phyloP scores from a whole-genome alignment of 2,329 filamentous ascomycete species.

The Coniochaeta sp. region DNA sequence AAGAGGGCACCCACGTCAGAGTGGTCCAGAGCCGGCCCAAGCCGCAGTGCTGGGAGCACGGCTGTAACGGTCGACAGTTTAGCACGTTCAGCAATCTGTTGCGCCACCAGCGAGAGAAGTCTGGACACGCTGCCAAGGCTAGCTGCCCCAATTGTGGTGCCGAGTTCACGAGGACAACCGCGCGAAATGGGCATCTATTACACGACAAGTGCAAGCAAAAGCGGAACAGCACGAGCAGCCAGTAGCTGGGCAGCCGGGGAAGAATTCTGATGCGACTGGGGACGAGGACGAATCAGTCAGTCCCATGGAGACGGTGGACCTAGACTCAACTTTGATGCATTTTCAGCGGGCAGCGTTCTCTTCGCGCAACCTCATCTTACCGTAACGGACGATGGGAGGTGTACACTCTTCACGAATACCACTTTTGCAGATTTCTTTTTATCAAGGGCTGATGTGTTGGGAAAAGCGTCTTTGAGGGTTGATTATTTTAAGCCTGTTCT shows the following conservation, averaged over 20 bases:
- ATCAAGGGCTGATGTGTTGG: not conserved
- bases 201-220: slow-evolving; percentile 90
- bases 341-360: not conserved
- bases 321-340: not conserved
- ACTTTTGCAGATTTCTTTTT: not conserved
- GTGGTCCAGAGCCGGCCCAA: slow-evolving; percentile 77
- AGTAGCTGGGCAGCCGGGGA: not conserved
- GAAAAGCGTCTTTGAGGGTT: not conserved
- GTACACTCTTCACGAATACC: not conserved
- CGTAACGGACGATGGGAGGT: not conserved
- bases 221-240: slow-evolving; percentile 28
- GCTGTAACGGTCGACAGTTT: slow-evolving; percentile 91
- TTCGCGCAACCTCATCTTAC: not conserved
- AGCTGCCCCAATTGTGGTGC: slow-evolving; percentile 86
- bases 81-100: slow-evolving; percentile 94
- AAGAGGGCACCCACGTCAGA: slow-evolving; percentile 40
- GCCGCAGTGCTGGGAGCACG: slow-evolving; percentile 94
- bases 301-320: not conserved
- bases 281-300: slow-evolving; percentile 5
- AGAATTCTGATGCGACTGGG: not conserved
- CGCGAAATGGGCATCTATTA: slow-evolving; percentile 74
- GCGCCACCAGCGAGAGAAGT: slow-evolving; percentile 89
- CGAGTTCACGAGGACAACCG: slow-evolving; percentile 83
- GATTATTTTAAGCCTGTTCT: not conserved
- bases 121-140: slow-evolving; percentile 81